Percentiles rank a stretch among this genome's conserved stretches.
These are phyloP conservation scores for Pelargonium australe DNA, from an alignment of 441 rosid genomes.

Conservation along the genomic window DNA sequence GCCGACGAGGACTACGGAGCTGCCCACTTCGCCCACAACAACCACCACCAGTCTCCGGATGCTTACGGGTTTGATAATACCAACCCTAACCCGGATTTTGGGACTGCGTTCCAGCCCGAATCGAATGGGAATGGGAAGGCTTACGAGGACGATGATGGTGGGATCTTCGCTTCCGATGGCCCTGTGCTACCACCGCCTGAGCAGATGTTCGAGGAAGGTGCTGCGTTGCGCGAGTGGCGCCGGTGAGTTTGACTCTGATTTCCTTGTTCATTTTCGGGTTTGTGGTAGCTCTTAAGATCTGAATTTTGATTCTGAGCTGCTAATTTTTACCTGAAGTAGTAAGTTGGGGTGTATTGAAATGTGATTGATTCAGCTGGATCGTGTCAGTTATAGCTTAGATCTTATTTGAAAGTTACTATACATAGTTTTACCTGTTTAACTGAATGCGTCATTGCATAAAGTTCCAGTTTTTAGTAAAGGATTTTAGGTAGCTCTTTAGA, in stretches of 20 bases:
- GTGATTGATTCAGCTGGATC: too few species aligned
- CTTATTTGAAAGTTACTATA: too few species aligned
- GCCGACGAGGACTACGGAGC: not conserved
- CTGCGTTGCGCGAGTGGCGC: constrained; percentile 3
- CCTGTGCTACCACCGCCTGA: not conserved
- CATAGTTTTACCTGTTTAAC: too few species aligned
- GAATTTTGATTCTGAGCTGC: not conserved
- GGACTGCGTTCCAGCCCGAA: not conserved
- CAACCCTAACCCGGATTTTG: not conserved
- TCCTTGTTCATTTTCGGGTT: not conserved
- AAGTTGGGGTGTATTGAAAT: too few species aligned
- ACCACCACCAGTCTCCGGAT: not conserved
- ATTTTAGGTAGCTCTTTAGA: too few species aligned
- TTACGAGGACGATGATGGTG: not conserved
- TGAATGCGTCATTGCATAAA: not conserved
- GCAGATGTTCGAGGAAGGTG: not conserved
- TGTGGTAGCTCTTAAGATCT: not conserved
- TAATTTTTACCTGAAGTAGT: not conserved
- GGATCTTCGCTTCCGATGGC: not conserved
- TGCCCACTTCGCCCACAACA: not conserved
- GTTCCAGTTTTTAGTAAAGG: too few species aligned
- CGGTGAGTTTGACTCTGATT: not conserved
- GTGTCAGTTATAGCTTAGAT: too few species aligned
- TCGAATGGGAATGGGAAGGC: not conserved
- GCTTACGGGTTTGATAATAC: not conserved